Conservation (phyloP, 1,284 basidiomycete genomes). For the Filobasidium uniguttulatum region DNA sequence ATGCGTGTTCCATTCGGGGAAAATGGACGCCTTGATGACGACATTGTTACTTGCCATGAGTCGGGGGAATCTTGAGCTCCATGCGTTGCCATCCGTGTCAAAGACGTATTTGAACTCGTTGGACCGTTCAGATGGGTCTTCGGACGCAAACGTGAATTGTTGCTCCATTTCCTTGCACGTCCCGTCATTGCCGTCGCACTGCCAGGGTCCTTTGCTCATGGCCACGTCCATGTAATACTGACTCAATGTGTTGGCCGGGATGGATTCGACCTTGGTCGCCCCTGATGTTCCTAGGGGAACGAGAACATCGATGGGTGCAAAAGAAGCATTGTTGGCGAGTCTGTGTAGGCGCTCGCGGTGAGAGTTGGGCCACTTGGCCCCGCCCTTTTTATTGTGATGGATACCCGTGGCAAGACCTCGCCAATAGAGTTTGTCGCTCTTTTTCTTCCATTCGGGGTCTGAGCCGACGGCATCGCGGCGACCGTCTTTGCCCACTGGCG, state of each 20-base stretch:
- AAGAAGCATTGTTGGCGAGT: slow-evolving; percentile 29
- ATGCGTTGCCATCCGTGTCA: slow-evolving; percentile 38
- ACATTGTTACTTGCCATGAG: slow-evolving; percentile 38
- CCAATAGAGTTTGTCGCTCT: slow-evolving; percentile 37
- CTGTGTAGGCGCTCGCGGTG: slow-evolving; percentile 36
- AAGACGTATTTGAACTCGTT: slow-evolving; percentile 38
- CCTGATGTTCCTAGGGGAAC: slow-evolving; percentile 27
- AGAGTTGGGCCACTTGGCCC: slow-evolving; percentile 30
- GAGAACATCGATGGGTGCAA: slow-evolving; percentile 22
- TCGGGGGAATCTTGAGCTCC: slow-evolving; percentile 37
- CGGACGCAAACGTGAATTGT: slow-evolving; percentile 29
- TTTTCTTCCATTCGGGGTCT: slow-evolving; percentile 32
- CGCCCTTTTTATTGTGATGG: slow-evolving; percentile 30
- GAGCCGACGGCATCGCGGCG: slow-evolving; percentile 31
- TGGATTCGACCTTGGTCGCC: slow-evolving; percentile 22
- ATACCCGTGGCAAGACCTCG: slow-evolving; percentile 34
- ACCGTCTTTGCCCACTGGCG: slow-evolving; percentile 32
- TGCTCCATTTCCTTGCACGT: slow-evolving; percentile 35
- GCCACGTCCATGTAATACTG: slow-evolving; percentile 36
- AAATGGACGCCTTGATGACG: slow-evolving; percentile 36
- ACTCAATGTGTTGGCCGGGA: slow-evolving; percentile 23
- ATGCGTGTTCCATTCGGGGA: slow-evolving; percentile 41
- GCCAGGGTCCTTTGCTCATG: slow-evolving; percentile 33
- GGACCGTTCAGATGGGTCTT: slow-evolving; percentile 29
- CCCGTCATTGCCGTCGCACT: slow-evolving; percentile 35